A percentile compares a stretch with the other conserved stretches of the same genome.
phyloP scores from a whole-genome alignment of 2,329 filamentous ascomycete genomes.

The Phyllosticta capitalensis region DNA sequence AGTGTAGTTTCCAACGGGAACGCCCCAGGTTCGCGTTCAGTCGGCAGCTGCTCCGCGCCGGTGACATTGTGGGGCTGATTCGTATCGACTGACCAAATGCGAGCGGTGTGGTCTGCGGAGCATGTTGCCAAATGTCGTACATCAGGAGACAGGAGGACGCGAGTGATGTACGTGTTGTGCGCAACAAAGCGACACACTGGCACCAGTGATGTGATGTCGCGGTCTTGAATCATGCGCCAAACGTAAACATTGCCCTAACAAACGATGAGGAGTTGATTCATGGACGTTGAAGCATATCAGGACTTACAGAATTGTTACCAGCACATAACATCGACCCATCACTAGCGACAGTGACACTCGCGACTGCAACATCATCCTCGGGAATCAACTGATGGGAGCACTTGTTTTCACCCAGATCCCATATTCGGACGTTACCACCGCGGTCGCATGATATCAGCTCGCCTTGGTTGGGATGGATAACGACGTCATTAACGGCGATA shows the following conservation, averaged over 20 bases:
- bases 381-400: conserved; percentile 94
- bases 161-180: conserved; percentile 86
- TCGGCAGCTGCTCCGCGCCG: conserved; percentile 22
- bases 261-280: conserved; percentile 12
- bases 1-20: conserved; percentile 81
- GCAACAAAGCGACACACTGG: conserved; percentile 84
- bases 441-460: conserved; percentile 96
- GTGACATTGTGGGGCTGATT: conserved; percentile 26
- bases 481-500: conserved; percentile 87
- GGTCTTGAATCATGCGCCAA: conserved; percentile 82
- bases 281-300: background rate
- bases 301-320: conserved; percentile 72
- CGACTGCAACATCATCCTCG: conserved; percentile 87
- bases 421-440: conserved; percentile 83
- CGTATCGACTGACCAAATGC: conserved; percentile 85
- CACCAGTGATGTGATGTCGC: conserved; percentile 72
- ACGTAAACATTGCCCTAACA: conserved; percentile 87
- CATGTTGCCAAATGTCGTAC: conserved; percentile 92
- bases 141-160: conserved; percentile 82
- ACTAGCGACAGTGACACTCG: conserved; percentile 90
- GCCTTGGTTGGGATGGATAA: conserved; percentile 98
- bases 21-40: conserved; percentile 40
- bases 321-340: conserved; percentile 90
- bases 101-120: conserved; percentile 86
- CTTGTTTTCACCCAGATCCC: conserved; percentile 94